Evolutionary conservation across 345 rosid species (phyloP), one percentile per base, ranked within the genome.

Genomic region (Linum lewisii): DNA sequence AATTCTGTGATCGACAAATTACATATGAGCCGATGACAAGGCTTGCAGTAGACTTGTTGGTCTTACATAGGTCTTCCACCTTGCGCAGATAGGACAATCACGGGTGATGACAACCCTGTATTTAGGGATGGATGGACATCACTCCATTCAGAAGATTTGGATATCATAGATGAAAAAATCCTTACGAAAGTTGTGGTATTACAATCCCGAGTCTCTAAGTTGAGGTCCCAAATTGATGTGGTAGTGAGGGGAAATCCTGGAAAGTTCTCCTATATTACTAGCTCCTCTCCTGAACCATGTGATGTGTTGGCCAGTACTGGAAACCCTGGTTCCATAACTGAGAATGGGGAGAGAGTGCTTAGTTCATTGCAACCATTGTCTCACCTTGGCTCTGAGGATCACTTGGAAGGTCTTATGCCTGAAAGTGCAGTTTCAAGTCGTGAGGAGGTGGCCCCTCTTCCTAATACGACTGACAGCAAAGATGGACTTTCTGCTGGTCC

Each of bases 21-120:
- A 3, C 4, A 52, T 18, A n/a, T n/a, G n/a, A n/a, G n/a, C n/a
- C n/a, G 22, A 52, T n/a, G 21, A 18, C n/a, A 52, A 7, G 22
- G 20, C 14, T 56, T 13, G 24, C 34, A 56, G 8, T 15, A 9
- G n/a, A 24, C n/a, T 11, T 26, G 1, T 29, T 13, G 20, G 26
- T 1, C 21, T 15, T 26, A 26, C 26, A n/a, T 57, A 29, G 42
- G 13, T 26, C 3, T 26, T 29, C 14, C 10, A 5, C 9, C 32
- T 65, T 71, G 69, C 58, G 52, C 73, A 85, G 92, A 68, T 62
- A 75, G 67, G 68, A 65, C 50, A 51, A 58, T 59, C 58, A 69
- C 51, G 58, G 72, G 63, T 22, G 66, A 70, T 66, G 82, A 73
- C 19, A 78, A 73, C 51, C 36, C 71, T 57, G 71, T 54, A 59